phyloP scores from a whole-genome alignment of 179 eudicot species.

The Pouteria campechiana region DNA sequence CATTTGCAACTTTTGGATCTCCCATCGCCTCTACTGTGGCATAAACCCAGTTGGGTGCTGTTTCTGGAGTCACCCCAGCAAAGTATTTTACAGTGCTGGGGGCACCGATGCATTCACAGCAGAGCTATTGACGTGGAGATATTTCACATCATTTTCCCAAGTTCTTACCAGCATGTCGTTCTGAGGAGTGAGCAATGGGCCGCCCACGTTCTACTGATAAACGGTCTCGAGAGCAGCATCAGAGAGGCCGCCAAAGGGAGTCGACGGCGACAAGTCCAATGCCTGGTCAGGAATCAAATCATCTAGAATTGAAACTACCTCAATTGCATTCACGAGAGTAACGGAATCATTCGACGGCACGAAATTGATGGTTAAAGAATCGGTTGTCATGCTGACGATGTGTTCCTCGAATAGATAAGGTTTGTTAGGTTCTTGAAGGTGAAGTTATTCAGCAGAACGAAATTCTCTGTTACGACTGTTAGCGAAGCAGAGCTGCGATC shows the following conservation, averaged over 20 bases:
- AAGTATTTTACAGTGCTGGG: constrained; percentile 31
- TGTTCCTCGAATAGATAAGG: constrained; percentile 41
- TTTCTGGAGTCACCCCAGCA: constrained; percentile 31
- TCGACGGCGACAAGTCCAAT: constrained; percentile 32
- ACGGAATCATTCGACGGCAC: constrained; percentile 33
- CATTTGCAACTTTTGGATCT: constrained; percentile 15
- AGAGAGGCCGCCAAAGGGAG: constrained; percentile 23
- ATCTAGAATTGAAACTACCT: constrained; percentile 68
- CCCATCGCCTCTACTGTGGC: constrained; percentile 55
- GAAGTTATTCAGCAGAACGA: constrained; percentile 57
- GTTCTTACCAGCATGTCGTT: constrained; percentile 65
- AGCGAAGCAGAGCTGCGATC: constrained; percentile 33
- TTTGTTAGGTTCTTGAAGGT: constrained; percentile 5
- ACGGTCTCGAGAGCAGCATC: constrained; percentile 28
- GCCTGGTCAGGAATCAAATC: constrained; percentile 37
- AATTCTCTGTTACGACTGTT: constrained; percentile 37
- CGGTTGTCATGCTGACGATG: constrained; percentile 39
- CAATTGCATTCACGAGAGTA: constrained; percentile 80
- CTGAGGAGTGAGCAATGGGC: constrained; percentile 30
- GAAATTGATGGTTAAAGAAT: constrained; percentile 35
- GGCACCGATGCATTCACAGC: constrained; percentile 28
- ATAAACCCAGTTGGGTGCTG: constrained; percentile 49
- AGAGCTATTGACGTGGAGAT: constrained; percentile 9
- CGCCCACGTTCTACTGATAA: constrained; percentile 69
- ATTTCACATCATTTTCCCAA: constrained; percentile 53